Conservation (phyloP, 257 asterid genomes). For the Nicotiana tabacum region DNA sequence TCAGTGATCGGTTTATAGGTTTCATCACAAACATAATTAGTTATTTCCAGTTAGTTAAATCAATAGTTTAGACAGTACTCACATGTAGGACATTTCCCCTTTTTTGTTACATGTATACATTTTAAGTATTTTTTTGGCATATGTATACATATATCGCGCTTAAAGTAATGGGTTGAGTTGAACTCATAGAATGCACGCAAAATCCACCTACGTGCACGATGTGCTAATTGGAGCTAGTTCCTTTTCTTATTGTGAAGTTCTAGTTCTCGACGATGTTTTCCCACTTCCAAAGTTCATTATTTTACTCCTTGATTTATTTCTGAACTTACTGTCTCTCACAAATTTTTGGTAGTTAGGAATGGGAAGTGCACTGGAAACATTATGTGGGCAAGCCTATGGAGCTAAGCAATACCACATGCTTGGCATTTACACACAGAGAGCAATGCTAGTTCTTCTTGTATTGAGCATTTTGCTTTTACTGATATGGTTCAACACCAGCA, state of each 20-base stretch:
- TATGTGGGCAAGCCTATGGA: slow-evolving; percentile 68
- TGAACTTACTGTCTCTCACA: background rate
- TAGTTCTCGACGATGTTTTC: background rate
- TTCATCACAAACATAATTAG: fast-evolving
- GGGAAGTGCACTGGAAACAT: slow-evolving; percentile 68
- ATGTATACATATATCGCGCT: background rate
- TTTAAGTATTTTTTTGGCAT: too few relatives aligned
- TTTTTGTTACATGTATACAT: background rate
- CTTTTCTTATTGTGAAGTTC: background rate
- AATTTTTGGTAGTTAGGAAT: slow-evolving; percentile 52
- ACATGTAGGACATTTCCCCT: background rate
- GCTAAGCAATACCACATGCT: slow-evolving; percentile 53
- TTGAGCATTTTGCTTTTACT: slow-evolving; percentile 38
- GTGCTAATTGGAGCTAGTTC: background rate
- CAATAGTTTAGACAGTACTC: background rate
- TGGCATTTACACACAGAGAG: slow-evolving; percentile 48
- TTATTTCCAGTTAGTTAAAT: background rate
- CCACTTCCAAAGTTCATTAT: background rate
- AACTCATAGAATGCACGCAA: background rate
- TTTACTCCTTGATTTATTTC: background rate
- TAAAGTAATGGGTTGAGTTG: background rate
- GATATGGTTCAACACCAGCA: slow-evolving; percentile 47
- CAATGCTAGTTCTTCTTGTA: slow-evolving; percentile 37
- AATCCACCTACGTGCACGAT: background rate
- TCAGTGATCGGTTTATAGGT: background rate